These are phyloP conservation scores for Croton laevigatus DNA, from an alignment of 441 rosid genomes.

Conservation along the genomic window DNA sequence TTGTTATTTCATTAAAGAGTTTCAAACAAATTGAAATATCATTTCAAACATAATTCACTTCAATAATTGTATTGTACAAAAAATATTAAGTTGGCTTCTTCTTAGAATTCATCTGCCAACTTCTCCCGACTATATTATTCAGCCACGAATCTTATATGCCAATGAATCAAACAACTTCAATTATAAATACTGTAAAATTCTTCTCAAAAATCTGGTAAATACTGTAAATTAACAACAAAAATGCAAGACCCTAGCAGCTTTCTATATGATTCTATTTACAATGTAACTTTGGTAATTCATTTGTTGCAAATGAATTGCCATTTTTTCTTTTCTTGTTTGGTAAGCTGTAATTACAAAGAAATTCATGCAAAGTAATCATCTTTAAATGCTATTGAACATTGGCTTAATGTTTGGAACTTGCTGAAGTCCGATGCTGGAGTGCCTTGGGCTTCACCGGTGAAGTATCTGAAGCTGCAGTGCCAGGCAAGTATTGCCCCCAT, in stretches of 20 bases:
- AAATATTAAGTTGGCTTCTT: constrained; percentile 3
- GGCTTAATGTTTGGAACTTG: constrained; percentile 21
- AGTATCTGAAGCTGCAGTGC: constrained; percentile 20
- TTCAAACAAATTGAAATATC: neutral
- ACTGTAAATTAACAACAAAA: neutral
- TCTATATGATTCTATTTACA: constrained; percentile 35
- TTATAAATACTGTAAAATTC: too few species aligned
- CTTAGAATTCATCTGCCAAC: neutral
- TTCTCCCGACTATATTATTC: constrained; percentile 4
- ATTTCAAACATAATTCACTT: neutral
- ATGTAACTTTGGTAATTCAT: constrained; percentile 19
- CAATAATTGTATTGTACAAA: neutral
- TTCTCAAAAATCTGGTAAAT: neutral
- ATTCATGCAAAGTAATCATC: too few species aligned
- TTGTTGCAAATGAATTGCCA: constrained; percentile 7
- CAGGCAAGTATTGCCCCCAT: constrained; percentile 32
- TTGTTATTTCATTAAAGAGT: too few species aligned
- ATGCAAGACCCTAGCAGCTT: constrained; percentile 24
- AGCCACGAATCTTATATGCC: neutral
- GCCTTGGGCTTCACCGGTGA: constrained; percentile 25
- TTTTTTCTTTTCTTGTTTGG: neutral
- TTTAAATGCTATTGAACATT: too few species aligned
- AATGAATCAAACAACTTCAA: too few species aligned
- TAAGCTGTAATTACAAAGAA: too few species aligned
- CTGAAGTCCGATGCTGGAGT: constrained; percentile 21